Conservation (phyloP, 2,329 filamentous ascomycete genomes). For the Fusarium proliferatum region DNA sequence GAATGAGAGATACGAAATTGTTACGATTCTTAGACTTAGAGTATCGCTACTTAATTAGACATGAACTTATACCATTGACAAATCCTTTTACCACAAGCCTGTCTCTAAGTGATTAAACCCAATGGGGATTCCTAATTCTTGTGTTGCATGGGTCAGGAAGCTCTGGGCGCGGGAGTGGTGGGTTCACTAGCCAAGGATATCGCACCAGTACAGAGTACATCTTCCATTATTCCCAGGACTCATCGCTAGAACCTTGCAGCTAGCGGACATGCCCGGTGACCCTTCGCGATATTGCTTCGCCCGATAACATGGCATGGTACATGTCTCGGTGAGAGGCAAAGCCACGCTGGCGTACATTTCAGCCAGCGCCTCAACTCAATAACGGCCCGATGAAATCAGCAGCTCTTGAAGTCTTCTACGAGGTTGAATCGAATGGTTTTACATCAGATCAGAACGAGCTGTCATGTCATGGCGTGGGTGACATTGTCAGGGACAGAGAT, state of each 20-base stretch:
- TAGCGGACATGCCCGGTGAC: no score
- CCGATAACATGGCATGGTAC: not conserved
- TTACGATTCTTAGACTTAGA: not conserved
- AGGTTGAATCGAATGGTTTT: not conserved
- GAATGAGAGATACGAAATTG: not conserved
- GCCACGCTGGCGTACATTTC: fast-evolving
- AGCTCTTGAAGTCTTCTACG: not conserved
- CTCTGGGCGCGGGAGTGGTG: not conserved
- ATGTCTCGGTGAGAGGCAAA: not conserved
- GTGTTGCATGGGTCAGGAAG: not conserved
- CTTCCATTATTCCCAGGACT: not conserved
- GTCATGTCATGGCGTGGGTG: slow-evolving; percentile 17
- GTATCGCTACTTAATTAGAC: not conserved
- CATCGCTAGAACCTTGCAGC: not conserved
- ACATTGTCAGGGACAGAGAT: not conserved
- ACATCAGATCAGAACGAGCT: slow-evolving; percentile 6
- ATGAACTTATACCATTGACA: fast-evolving
- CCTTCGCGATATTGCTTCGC: not conserved
- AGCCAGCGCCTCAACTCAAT: not conserved
- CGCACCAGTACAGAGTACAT: fast-evolving
- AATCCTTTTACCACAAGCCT: fast-evolving
- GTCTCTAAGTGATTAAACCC: fast-evolving
- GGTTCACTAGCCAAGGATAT: not conserved
- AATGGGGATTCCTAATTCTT: not conserved
- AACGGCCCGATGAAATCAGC: not conserved